Percentiles rank a stretch among this genome's conserved stretches.
Evolutionary conservation across 257 asterid species (phyloP).

Genomic region (Solanum piurae): DNA sequence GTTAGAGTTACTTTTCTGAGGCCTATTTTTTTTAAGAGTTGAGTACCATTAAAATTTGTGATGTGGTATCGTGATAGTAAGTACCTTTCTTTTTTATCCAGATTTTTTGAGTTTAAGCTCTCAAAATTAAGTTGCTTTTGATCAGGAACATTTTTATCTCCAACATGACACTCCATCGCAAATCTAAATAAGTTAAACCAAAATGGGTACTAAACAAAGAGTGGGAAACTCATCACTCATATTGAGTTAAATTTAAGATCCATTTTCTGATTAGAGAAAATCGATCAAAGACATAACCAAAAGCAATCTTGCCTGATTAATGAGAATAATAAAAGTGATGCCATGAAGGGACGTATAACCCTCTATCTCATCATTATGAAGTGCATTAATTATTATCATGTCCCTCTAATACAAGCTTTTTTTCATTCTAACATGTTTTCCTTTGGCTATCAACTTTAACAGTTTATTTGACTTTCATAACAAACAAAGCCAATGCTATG

Average conservation of each 20-base stretch:
- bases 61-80: not conserved
- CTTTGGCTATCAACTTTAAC: not conserved
- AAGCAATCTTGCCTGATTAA: not conserved
- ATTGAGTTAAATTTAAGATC: not conserved
- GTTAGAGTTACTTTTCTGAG: not conserved
- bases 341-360: not conserved
- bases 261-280: not conserved
- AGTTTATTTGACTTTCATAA: not conserved
- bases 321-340: not conserved
- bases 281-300: not conserved
- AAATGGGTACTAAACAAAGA: not conserved
- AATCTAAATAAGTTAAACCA: not conserved
- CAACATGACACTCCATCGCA: accelerated
- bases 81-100: not conserved
- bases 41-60: not conserved
- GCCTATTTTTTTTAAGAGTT: not conserved
- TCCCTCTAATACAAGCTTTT: not conserved
- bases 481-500: not conserved
- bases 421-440: not conserved
- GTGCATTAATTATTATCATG: not conserved
- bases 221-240: not conserved
- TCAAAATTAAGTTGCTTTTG: not conserved
- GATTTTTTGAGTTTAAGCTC: not conserved
- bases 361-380: not conserved
- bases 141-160: not conserved